phyloP scores from a whole-genome alignment of 352 stramenopile species.

The Globisporangium echinulatum region DNA sequence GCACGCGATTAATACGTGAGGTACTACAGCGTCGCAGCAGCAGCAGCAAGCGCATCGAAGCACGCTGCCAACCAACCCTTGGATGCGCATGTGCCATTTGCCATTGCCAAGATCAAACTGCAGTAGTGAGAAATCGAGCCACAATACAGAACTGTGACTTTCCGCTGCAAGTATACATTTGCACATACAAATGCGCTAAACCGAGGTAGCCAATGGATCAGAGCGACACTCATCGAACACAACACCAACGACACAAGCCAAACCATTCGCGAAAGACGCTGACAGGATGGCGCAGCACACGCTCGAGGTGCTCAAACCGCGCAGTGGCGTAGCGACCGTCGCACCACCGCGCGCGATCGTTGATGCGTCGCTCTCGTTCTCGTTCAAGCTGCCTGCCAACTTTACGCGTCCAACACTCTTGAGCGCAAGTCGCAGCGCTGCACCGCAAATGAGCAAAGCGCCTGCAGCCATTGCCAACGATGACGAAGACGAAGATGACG shows the following conservation, averaged over 20 bases:
- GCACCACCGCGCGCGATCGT: conserved; percentile 22
- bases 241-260: not conserved
- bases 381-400: conserved; percentile 30
- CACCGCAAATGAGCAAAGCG: not conserved
- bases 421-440: not conserved
- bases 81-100: too few relatives aligned
- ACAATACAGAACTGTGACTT: too few relatives aligned
- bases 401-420: conserved; percentile 10
- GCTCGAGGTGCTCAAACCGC: conserved; percentile 39
- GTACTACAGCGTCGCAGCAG: too few relatives aligned
- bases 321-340: conserved; percentile 10
- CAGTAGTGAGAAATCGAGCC: too few relatives aligned
- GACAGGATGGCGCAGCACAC: conserved; percentile 8
- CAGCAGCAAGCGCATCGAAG: too few relatives aligned
- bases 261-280: not conserved
- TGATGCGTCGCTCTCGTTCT: conserved; percentile 40
- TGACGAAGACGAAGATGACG: not conserved
- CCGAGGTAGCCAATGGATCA: not conserved
- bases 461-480: not conserved
- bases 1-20: too few relatives aligned
- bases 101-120: too few relatives aligned
- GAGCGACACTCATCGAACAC: not conserved
- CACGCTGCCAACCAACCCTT: too few relatives aligned
- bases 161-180: too few relatives aligned
- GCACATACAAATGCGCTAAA: too few relatives aligned